Percentiles rank a stretch among this genome's conserved stretches.
Evolutionary conservation across 2,329 filamentous ascomycete genomes (phyloP).

Genomic region (Verticillium dahliae): DNA sequence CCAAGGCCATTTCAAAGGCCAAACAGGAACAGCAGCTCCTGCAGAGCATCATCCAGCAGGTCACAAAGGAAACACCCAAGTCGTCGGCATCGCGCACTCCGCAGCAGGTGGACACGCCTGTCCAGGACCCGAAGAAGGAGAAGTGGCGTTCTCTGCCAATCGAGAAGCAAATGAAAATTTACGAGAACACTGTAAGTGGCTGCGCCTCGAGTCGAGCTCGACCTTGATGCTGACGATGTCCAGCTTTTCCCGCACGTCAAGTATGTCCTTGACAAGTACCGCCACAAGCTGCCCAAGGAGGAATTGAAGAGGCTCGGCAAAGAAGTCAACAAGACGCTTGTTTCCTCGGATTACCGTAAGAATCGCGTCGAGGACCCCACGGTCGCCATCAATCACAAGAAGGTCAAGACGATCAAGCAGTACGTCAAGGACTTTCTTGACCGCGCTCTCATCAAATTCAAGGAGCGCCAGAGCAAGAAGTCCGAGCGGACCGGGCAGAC

Average conservation of each 20-base stretch:
- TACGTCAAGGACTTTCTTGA: constrained; percentile 68
- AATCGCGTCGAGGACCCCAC: constrained; percentile 78
- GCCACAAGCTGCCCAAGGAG: constrained; percentile 79
- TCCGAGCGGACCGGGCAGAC: constrained; percentile 29
- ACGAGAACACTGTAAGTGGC: constrained; percentile 78
- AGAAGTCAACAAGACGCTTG: constrained; percentile 78
- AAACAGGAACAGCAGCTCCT: constrained; percentile 63
- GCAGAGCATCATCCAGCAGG: constrained; percentile 78
- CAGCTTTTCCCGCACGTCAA: constrained; percentile 82
- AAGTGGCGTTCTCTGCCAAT: constrained; percentile 63
- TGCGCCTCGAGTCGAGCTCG: neutral
- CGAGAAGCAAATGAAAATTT: constrained; percentile 92
- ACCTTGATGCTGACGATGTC: neutral
- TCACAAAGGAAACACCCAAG: constrained; percentile 62
- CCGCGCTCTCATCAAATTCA: constrained; percentile 73
- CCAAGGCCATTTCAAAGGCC: constrained; percentile 59
- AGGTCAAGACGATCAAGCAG: constrained; percentile 63
- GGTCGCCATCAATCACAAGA: constrained; percentile 61
- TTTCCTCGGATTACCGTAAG: constrained; percentile 87
- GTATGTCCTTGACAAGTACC: constrained; percentile 80
- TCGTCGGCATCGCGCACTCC: constrained; percentile 57
- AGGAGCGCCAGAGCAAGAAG: constrained; percentile 59
- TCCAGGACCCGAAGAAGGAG: constrained; percentile 55
- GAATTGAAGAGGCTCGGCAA: constrained; percentile 57
- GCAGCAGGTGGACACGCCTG: constrained; percentile 47